Percentiles rank a stretch among this genome's conserved stretches.
These are phyloP conservation scores for Alternaria longipes DNA, from an alignment of 2,329 filamentous ascomycete species.

Conservation along the genomic window DNA sequence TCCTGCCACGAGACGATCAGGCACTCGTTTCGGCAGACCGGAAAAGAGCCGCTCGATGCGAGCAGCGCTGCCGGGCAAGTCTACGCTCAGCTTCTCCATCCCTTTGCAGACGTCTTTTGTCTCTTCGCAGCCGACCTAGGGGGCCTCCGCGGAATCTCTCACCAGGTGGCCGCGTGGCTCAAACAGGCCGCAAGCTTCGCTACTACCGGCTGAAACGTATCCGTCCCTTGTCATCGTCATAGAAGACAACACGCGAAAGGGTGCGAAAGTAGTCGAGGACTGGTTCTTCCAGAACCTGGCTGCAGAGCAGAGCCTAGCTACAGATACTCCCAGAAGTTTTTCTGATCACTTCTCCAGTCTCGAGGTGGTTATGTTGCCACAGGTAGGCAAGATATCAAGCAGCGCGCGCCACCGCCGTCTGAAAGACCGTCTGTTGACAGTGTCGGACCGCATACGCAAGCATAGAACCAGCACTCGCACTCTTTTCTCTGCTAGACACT, in stretches of 20 bases:
- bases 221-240: slow-evolving; percentile 4
- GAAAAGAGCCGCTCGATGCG: slow-evolving; percentile 8
- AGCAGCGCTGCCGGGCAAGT: slow-evolving; percentile 1
- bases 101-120: slow-evolving; percentile 39
- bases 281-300: neutral
- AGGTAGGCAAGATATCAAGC: slow-evolving; percentile 12
- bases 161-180: slow-evolving; percentile 23
- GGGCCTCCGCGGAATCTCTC: slow-evolving; percentile 30
- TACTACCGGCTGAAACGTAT: slow-evolving; percentile 23
- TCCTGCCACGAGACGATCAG: slow-evolving; percentile 8
- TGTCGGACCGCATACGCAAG: slow-evolving; percentile 26
- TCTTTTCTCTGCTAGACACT: slow-evolving; percentile 34
- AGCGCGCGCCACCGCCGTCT: slow-evolving; percentile 20
- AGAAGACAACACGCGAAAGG: neutral
- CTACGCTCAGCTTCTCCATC: slow-evolving; percentile 7
- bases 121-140: slow-evolving; percentile 39
- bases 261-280: neutral
- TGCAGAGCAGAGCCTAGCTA: neutral
- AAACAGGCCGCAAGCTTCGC: neutral
- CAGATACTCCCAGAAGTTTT: neutral
- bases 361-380: slow-evolving; percentile 32
- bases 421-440: slow-evolving; percentile 31
- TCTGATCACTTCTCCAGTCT: slow-evolving; percentile 28
- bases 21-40: slow-evolving; percentile 4
- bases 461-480: slow-evolving; percentile 16